phyloP scores from a whole-genome alignment of 1,139 yeast species.

The Pichia sp. region DNA sequence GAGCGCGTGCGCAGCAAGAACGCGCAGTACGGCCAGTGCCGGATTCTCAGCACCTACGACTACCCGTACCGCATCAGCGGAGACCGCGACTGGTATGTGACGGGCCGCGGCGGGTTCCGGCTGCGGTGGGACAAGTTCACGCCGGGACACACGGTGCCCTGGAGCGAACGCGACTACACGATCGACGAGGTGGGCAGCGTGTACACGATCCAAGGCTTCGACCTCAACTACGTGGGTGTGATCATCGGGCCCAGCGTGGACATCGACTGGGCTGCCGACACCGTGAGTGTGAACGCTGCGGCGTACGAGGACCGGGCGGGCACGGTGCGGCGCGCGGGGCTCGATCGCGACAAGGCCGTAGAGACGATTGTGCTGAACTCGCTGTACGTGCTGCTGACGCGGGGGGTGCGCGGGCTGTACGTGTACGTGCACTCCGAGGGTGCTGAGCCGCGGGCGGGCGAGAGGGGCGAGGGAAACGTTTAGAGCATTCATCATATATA shows the following conservation, averaged over 20 bases:
- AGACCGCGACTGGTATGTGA: conserved; percentile 39
- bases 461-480: not conserved
- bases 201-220: conserved; percentile 42
- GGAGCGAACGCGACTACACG: conserved; percentile 41
- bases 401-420: conserved; percentile 40
- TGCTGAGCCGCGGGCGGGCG: not conserved
- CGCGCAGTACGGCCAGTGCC: conserved; percentile 34
- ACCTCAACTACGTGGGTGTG: conserved; percentile 40
- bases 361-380: conserved; percentile 39
- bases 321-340: conserved; percentile 35
- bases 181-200: conserved; percentile 43
- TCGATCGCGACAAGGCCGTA: conserved; percentile 32
- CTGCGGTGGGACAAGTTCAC: conserved; percentile 41
- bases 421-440: conserved; percentile 24
- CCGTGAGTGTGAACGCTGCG: conserved; percentile 33
- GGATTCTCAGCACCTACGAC: conserved; percentile 40
- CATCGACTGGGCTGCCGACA: conserved; percentile 26
- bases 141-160: conserved; percentile 37
- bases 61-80: conserved; percentile 39
- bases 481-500: not conserved
- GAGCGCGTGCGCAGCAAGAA: conserved; percentile 30
- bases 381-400: conserved; percentile 37
- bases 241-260: conserved; percentile 37
- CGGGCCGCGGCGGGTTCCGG: conserved; percentile 36
- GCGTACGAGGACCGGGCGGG: conserved; percentile 41